Evolutionary conservation across 164 flowering plant species (phyloP).

Genomic region (Kingdonia uniflora): DNA sequence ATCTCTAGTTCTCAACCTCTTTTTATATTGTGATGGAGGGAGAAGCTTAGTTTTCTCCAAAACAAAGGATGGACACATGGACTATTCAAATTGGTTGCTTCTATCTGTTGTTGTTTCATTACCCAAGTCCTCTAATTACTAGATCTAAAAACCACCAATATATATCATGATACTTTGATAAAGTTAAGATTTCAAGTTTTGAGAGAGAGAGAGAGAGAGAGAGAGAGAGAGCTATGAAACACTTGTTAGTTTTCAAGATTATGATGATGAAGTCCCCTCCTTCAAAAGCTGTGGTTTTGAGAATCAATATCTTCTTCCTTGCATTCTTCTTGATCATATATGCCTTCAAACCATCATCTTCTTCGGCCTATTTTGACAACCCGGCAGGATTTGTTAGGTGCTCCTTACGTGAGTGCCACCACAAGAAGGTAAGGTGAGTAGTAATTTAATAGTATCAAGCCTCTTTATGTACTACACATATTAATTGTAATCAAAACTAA

Average conservation of each 20-base stretch:
- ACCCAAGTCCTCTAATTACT: slow-evolving; percentile 2
- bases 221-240: slow-evolving; percentile 16
- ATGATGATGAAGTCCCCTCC: slow-evolving; percentile 35
- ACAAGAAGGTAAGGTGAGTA: slow-evolving; percentile 87
- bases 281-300: slow-evolving; percentile 54
- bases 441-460: too few species aligned
- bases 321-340: slow-evolving; percentile 50
- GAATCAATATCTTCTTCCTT: slow-evolving; percentile 58
- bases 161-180: not conserved
- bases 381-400: slow-evolving; percentile 43
- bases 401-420: slow-evolving; percentile 62
- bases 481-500: too few species aligned
- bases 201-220: not conserved
- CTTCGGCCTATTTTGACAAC: slow-evolving; percentile 23
- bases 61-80: too few species aligned
- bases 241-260: slow-evolving; percentile 13
- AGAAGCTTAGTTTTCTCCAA: too few species aligned
- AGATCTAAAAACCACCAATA: not conserved
- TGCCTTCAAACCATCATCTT: slow-evolving; percentile 43
- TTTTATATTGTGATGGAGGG: too few species aligned
- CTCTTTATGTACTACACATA: too few species aligned
- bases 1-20: too few species aligned
- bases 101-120: not conserved
- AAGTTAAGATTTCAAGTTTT: not conserved
- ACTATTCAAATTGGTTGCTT: too few species aligned